Evolutionary conservation across 2,329 filamentous ascomycete species (phyloP).

Genomic region (Exophiala sideris): DNA sequence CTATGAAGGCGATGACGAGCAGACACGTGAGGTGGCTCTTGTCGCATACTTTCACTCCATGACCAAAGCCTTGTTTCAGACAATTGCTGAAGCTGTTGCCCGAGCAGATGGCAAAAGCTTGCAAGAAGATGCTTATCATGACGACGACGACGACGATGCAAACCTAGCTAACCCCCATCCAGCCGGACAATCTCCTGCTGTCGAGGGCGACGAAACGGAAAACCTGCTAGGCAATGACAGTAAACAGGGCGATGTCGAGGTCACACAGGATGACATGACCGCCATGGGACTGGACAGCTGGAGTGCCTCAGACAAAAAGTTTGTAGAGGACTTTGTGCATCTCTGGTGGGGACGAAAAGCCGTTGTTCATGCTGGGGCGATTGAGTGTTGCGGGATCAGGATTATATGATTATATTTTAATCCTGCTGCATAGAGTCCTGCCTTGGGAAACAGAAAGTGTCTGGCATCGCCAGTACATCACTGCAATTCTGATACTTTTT

Average conservation of each 20-base stretch:
- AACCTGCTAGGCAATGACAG: slow-evolving; percentile 23
- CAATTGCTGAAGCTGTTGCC: slow-evolving; percentile 40
- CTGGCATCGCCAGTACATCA: no score
- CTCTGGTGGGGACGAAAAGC: slow-evolving; percentile 47
- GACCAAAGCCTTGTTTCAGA: slow-evolving; percentile 46
- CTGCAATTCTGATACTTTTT: no score
- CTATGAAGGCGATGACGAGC: slow-evolving; percentile 34
- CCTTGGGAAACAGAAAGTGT: no score
- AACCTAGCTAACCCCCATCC: slow-evolving; percentile 1
- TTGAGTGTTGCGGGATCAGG: slow-evolving; percentile 48
- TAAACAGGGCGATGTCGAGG: slow-evolving; percentile 33
- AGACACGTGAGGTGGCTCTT: slow-evolving; percentile 46
- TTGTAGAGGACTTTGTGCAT: slow-evolving; percentile 44
- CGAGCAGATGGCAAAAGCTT: slow-evolving; percentile 35
- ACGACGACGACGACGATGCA: slow-evolving; percentile 23
- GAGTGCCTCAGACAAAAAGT: slow-evolving; percentile 46
- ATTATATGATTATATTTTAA: slow-evolving; percentile 33
- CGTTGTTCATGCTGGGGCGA: slow-evolving; percentile 41
- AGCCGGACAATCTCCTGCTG: slow-evolving; percentile 13
- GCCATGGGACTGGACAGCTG: slow-evolving; percentile 50
- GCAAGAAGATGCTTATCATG: slow-evolving; percentile 20
- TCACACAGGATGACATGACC: slow-evolving; percentile 44
- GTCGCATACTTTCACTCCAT: slow-evolving; percentile 50
- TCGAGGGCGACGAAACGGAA: slow-evolving; percentile 28
- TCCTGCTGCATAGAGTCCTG: no score